phyloP scores from a whole-genome alignment of 208 protist genomes.

The Leishmania amazonensis region DNA sequence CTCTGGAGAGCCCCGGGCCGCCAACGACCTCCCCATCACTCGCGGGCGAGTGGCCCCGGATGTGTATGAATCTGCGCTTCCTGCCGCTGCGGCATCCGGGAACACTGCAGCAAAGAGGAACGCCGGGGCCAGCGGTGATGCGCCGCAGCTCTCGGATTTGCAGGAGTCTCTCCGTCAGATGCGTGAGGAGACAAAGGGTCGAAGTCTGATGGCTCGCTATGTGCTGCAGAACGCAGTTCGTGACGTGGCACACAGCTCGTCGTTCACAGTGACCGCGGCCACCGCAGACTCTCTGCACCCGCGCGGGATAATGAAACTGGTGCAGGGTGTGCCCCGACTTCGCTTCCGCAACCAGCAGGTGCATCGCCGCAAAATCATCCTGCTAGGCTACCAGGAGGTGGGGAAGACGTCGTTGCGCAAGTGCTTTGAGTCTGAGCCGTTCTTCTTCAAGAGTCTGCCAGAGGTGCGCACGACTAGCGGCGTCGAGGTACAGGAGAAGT shows the following conservation, averaged over 20 bases:
- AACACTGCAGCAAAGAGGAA: not conserved
- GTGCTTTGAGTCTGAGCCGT: constrained; percentile 87
- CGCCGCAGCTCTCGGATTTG: constrained; percentile 45
- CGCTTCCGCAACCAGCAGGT: constrained; percentile 69
- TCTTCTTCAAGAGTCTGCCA: constrained; percentile 79
- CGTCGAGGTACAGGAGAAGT: constrained; percentile 72
- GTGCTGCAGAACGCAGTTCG: constrained; percentile 46
- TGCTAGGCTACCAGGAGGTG: constrained; percentile 88
- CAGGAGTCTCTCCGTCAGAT: constrained; percentile 54
- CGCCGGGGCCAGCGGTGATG: not conserved
- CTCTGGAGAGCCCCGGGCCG: constrained; percentile 27
- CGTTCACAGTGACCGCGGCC: constrained; percentile 13
- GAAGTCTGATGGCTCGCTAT: constrained; percentile 59
- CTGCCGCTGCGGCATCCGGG: not conserved
- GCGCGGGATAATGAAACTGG: constrained; percentile 17
- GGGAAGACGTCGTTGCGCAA: constrained; percentile 91
- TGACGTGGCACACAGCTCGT: constrained; percentile 3
- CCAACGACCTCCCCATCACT: constrained; percentile 32
- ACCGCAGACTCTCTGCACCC: constrained; percentile 13
- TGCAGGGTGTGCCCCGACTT: constrained; percentile 23
- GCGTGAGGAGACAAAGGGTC: constrained; percentile 33
- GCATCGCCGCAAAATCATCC: constrained; percentile 78
- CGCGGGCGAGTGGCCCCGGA: constrained; percentile 2
- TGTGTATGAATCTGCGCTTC: not conserved
- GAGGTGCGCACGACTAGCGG: constrained; percentile 85